Evolutionary conservation across 306 rosid species (phyloP).

Genomic region (Vigna nakashimae): DNA sequence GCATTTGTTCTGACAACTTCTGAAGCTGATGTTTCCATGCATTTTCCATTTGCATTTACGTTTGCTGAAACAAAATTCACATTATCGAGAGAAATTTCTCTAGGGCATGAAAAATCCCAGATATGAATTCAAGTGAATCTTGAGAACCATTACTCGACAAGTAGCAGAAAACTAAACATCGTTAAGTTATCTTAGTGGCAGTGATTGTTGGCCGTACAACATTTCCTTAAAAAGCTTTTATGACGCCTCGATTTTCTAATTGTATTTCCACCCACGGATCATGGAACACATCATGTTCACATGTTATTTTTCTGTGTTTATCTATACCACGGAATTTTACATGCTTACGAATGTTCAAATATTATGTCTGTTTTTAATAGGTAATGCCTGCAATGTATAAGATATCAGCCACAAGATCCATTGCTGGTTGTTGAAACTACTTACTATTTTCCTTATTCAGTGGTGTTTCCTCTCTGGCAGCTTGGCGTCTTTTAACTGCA

Average conservation of each 20-base stretch:
- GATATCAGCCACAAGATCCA: slow-evolving; percentile 36
- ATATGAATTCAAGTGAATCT: background rate
- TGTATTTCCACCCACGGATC: background rate
- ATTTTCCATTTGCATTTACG: slow-evolving; percentile 44
- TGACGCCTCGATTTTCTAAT: background rate
- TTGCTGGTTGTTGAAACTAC: slow-evolving; percentile 31
- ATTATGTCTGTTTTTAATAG: background rate
- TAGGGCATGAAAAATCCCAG: slow-evolving; percentile 14
- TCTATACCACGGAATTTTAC: background rate
- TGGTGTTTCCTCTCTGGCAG: slow-evolving; percentile 39
- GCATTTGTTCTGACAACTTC: slow-evolving; percentile 52
- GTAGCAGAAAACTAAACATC: slow-evolving; percentile 24
- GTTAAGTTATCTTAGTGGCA: background rate
- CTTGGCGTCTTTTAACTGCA: slow-evolving; percentile 20
- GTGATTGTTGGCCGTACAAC: slow-evolving; percentile 30
- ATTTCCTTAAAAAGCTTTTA: background rate
- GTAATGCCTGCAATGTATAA: slow-evolving; percentile 16
- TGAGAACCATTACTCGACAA: slow-evolving; percentile 7
- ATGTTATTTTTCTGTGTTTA: background rate
- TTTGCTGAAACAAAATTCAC: slow-evolving; percentile 51
- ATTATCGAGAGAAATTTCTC: slow-evolving; percentile 25
- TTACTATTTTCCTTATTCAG: slow-evolving; percentile 47
- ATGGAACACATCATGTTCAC: slow-evolving; percentile 8
- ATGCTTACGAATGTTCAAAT: background rate
- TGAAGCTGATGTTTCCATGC: slow-evolving; percentile 50